Percentiles rank a stretch among this genome's conserved stretches.
These are phyloP conservation scores for Globisporangium rhizosaccharum DNA, from an alignment of 352 stramenopile genomes.

Conservation along the genomic window DNA sequence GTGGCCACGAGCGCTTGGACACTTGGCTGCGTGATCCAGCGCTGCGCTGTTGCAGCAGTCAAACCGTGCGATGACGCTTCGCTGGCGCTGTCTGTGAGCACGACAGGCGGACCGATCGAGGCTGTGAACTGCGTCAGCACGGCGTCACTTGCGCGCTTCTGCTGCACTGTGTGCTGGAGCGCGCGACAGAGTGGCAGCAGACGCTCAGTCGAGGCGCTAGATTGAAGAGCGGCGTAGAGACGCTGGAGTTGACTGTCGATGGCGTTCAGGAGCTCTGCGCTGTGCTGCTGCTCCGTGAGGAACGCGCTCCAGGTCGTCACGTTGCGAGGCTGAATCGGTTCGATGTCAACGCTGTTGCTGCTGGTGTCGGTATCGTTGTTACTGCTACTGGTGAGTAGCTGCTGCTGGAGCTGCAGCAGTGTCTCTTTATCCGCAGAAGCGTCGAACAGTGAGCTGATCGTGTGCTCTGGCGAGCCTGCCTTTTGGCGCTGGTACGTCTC, in stretches of 20 bases:
- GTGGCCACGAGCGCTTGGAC: not conserved
- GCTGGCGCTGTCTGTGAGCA: not conserved
- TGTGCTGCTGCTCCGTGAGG: not conserved
- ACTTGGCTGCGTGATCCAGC: too few relatives aligned
- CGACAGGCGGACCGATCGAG: not conserved
- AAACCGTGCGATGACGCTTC: too few relatives aligned
- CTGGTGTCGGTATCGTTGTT: not conserved
- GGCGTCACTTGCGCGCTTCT: constrained; percentile 2
- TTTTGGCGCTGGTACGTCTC: not conserved
- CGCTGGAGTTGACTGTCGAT: constrained; percentile 1
- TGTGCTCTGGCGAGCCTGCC: not conserved
- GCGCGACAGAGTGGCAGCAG: not conserved
- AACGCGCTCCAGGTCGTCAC: not conserved
- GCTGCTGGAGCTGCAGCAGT: too few relatives aligned
- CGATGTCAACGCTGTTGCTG: not conserved
- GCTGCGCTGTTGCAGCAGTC: too few relatives aligned
- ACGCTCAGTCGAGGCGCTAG: not conserved
- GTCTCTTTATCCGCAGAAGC: not conserved
- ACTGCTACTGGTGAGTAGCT: not conserved
- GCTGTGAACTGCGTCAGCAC: constrained; percentile 4
- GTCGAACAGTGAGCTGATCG: not conserved
- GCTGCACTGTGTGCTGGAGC: not conserved
- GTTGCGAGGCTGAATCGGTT: not conserved
- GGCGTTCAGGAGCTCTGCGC: not conserved
- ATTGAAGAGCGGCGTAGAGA: not conserved